Base-by-base conservation (phyloP, 768 basidiomycete genomes). In the Panellus pusillus region DNA sequence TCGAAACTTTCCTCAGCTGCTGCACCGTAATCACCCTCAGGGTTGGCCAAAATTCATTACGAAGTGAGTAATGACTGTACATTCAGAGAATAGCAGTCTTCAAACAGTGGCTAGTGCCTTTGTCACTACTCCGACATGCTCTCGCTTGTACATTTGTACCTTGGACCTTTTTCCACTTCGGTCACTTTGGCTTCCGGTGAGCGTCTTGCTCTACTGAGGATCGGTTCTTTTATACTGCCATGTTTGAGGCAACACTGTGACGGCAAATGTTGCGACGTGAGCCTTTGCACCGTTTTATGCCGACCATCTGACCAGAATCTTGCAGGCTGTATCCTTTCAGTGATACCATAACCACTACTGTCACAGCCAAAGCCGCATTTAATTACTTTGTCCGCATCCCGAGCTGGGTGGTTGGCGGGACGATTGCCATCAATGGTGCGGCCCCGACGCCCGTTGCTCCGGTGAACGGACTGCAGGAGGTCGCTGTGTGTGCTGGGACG, bases 31-130 rank as follows among this genome's bases (percentile, higher is more conserved):
- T 53, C 74, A 76, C 52, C 79, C 79, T 19, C 79, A 81, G 61
- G 78, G 77, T 27, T 80, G 76, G 75, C 79, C 79, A 1, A 81
- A 80, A 55, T 80, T 81, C 62, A 72, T 80, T 49, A 70, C 74
- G 18, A 79, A 79, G 58, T 51, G 27, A 29, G 27, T 24, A 17
- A 13, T 20, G n/a, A 9, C 18, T 11, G 17, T 42, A 9, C 3
- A 44, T 19, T 17, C 11, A 17, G 15, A 19, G 9, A 39, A 28
- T 1, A 2, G 44, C 54, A 28, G 19, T 17, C 29, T 38, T 7
- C 42, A 28, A 4, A 15, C 28, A 15, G 19, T 12, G 17, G 6
- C 17, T 35, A 60, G 58, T 61, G 71, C 79, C 6, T 81, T 82
- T 61, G 64, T 81, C 13, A 74, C 71, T 0, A 77, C 75, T n/a